Percentiles rank a stretch among this genome's conserved stretches.
Conservation (phyloP, 2,329 filamentous ascomycete species). For the Escovopsis sp. region DNA sequence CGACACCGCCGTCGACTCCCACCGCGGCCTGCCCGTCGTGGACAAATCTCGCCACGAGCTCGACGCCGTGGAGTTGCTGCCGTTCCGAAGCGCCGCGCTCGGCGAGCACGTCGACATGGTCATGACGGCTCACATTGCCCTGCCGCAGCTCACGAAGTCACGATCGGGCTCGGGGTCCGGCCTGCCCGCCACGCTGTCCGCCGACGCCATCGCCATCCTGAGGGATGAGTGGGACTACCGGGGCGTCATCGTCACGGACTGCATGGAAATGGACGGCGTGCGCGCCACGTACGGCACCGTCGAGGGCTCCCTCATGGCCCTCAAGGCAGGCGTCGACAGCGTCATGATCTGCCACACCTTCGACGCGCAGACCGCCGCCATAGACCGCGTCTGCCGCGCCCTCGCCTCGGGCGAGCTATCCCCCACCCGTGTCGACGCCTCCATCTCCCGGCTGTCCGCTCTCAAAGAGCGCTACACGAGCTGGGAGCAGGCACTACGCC, state of each 20-base stretch:
- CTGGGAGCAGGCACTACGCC: conserved; percentile 10
- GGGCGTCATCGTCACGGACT: conserved; percentile 13
- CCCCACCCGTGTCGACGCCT: conserved; percentile 7
- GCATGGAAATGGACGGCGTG: conserved; percentile 14
- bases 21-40: conserved; percentile 13
- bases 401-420: conserved; percentile 7
- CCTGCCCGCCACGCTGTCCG: conserved; percentile 10
- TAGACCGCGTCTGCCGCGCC: conserved; percentile 12
- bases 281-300: conserved; percentile 12
- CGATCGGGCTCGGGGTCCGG: too few relatives aligned
- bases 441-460: conserved; percentile 7
- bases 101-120: conserved; percentile 12
- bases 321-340: conserved; percentile 13
- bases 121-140: conserved; percentile 14
- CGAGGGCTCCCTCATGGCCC: conserved; percentile 10
- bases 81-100: conserved; percentile 8
- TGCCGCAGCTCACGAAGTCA: conserved; percentile 10
- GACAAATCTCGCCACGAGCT: conserved; percentile 10
- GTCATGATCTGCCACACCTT: conserved; percentile 15
- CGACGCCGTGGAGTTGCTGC: conserved; percentile 10
- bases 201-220: conserved; percentile 10
- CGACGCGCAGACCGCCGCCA: conserved; percentile 10
- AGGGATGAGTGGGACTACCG: conserved; percentile 10
- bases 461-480: conserved; percentile 10
- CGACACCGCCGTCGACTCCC: conserved; percentile 13